phyloP scores from a whole-genome alignment of 352 stramenopile species.

The Phytophthora syringae region DNA sequence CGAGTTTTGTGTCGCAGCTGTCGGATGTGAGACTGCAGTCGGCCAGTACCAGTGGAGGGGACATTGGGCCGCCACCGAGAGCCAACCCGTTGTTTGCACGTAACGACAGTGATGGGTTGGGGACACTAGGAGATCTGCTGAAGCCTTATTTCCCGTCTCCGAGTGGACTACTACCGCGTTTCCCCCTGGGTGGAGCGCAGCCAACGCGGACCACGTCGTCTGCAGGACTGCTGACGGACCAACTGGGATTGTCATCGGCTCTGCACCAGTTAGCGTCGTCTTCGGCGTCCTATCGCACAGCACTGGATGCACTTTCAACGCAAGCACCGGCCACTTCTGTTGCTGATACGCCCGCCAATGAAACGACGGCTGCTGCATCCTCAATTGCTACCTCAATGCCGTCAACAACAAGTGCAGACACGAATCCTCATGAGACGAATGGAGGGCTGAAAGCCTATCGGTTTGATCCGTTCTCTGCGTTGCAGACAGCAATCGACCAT shows the following conservation, averaged over 20 bases:
- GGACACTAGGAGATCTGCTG: conserved; percentile 56
- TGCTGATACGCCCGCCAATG: background rate
- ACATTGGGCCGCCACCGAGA: conserved; percentile 34
- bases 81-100: conserved; percentile 39
- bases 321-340: conserved; percentile 23
- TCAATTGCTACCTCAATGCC: background rate
- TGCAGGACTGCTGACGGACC: conserved; percentile 21
- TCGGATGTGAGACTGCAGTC: conserved; percentile 42
- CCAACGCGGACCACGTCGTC: conserved; percentile 17
- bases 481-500: conserved; percentile 65
- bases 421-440: conserved; percentile 1
- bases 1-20: conserved; percentile 17
- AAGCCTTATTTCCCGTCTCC: conserved; percentile 47
- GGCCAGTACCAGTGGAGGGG: conserved; percentile 11
- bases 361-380: background rate
- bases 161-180: conserved; percentile 28
- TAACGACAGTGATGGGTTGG: conserved; percentile 60
- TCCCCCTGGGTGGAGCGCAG: conserved; percentile 13
- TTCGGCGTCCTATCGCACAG: conserved; percentile 50
- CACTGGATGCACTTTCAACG: conserved; percentile 30
- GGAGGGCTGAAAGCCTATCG: conserved; percentile 36
- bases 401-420: conserved; percentile 9
- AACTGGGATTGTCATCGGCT: conserved; percentile 29
- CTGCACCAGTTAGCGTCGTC: conserved; percentile 68
- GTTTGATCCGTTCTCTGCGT: conserved; percentile 66